Evolutionary conservation across 176 grass and related monocot species (phyloP).

Genomic region (Zizania latifolia): DNA sequence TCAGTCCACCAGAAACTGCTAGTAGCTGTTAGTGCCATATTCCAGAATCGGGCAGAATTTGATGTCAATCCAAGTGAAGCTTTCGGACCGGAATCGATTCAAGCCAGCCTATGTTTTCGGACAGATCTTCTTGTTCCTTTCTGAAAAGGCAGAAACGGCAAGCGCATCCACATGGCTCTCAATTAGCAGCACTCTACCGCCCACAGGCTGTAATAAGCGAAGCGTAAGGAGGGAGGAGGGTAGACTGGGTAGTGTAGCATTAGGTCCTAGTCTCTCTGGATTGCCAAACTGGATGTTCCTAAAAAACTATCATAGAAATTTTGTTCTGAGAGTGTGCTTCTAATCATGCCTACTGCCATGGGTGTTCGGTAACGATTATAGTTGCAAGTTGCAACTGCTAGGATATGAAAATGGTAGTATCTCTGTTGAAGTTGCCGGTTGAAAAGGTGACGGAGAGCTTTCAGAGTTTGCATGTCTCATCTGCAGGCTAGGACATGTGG

Average conservation of each 20-base stretch:
- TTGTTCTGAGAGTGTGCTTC: background rate
- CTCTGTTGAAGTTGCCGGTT: background rate
- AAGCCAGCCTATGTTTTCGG: background rate
- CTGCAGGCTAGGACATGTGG: background rate
- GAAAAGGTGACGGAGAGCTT: background rate
- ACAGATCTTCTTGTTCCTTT: background rate
- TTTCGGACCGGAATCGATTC: background rate
- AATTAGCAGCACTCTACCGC: background rate
- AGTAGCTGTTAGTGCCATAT: background rate
- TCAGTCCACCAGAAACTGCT: background rate
- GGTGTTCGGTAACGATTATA: background rate
- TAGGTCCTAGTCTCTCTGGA: background rate
- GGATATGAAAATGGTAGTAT: background rate
- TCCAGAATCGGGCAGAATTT: background rate
- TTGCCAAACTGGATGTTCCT: slow-evolving; percentile 1
- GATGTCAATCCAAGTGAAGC: background rate
- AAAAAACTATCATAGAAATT: background rate
- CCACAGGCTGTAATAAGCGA: slow-evolving; percentile 10
- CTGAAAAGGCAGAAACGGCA: background rate
- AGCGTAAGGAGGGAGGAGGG: background rate
- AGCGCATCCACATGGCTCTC: background rate
- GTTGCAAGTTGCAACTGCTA: background rate
- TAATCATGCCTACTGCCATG: background rate
- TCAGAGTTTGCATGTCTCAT: background rate
- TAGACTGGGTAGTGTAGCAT: too few relatives aligned